Evolutionary conservation across 208 protist genomes (phyloP), one percentile per base, ranked within the genome.

Genomic region (Leishmania guyanensis): DNA sequence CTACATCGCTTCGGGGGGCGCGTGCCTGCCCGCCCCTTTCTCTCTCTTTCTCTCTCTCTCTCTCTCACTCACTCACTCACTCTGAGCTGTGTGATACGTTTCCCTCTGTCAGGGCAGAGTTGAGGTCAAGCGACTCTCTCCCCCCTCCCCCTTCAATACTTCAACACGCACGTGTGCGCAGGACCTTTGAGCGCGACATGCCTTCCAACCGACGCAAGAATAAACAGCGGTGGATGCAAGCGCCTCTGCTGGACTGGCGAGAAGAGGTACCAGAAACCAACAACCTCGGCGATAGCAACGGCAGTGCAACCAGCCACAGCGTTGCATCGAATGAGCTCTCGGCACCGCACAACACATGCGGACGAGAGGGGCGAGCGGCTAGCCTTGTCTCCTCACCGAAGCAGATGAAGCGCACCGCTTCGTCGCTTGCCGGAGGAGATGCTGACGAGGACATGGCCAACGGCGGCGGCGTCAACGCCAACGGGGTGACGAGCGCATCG

Each of bases 391-490:
- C 75, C 46, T 70, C 46, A 16, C 75, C 62, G 43, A 77, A 68
- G 39, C 53, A 65, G 20, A 58, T 68, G 3, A 62, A 77, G 53
- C 54, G 70, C 14, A 73, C 76, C 0, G 50, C 65, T 20, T 85
- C 77, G 26, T 82, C 77, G 26, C 71, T 82, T 16, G 82, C 36
- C 56, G 77, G 60, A 17, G 77, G 71, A 14, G 82, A 85, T 56
- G 82, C 20, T 20, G 82, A 85, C 64, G 77, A 85, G 50, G 82
- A 85, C 16, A 82, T 85, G 64, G 36, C 66, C 17, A 73, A 81
- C 77, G 77, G 81, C 48, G 77, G 82, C 65, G 77, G 82, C 26
- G 43, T 54, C 64, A 81, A 82, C 73, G 77, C 72, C 43, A 82
- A 85, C 56, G 82, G 82, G 17, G 64, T 77, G 12, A 82, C 77